Base-by-base conservation (phyloP, 768 basidiomycete species). In the Pisolithus orientalis region DNA sequence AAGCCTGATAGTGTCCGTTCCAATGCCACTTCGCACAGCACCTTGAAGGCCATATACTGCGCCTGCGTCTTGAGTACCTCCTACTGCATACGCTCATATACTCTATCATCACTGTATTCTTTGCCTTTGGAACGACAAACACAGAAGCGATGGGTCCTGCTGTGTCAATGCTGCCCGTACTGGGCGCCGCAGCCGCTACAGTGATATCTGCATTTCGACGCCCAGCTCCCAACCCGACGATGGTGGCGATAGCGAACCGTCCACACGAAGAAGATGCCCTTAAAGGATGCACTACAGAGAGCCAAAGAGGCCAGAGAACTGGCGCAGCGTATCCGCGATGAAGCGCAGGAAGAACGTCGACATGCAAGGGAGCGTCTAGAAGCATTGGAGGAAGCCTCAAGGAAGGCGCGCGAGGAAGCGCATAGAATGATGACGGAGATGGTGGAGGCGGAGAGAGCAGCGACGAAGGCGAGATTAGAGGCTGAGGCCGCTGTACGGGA, bases 391-490 rank as follows among this genome's bases (percentile, higher is more conserved):
- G 17, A 42, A 24, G 40, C 40, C 14, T 42, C 24, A 17, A 24
- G 17, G 17, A 42, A n/a, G 6, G 40, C 40, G 7, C 40, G 40
- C 17, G 40, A 42, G 17, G 17, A 42, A 24, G 40, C 24, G 6
- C 40, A 42, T 8, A 17, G 24, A 24, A 42, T 42, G 40, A 21
- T 8, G 24, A 42, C 24, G 40, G 40, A 42, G 17, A 17, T 42
- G 39, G 24, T 7, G 17, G 27, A 34, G 1, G 62, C 58, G 0
- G 54, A 57, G 25, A 6, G 44, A 4, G n/a, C 45, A 1, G 62
- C 39, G 6, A 46, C 9, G 27, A 44, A 39, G 3, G 53, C 61
- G 2, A 40, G 14, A 29, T 53, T 38, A 5, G 40, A 42, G 40
- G 40, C 40, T 17, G 40, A 42, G 40, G 40, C 40, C 17, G 40